Evolutionary conservation across 2,329 filamentous ascomycete genomes (phyloP), one percentile per base, ranked within the genome.

Genomic region (Epichloe baconii): DNA sequence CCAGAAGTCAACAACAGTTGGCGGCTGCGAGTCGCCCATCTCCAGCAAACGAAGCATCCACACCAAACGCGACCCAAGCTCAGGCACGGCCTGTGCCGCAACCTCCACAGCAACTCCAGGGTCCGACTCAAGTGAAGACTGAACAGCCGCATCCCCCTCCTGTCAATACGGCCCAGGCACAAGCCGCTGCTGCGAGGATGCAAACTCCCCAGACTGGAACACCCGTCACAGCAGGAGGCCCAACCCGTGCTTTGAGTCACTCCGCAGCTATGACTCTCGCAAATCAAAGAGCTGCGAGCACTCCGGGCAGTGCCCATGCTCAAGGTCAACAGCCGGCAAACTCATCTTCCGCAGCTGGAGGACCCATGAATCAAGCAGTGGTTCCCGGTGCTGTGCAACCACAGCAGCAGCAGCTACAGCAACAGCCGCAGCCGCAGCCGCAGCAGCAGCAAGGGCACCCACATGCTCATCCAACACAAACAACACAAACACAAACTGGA

Each of bases 401-500:
- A 17, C 57, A 54, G 23, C 56, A 52, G 44, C 50, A 50, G 50
- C 41, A 21, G 26, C 69, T 63, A 47, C 66, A 66, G 36, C 59
- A 52, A 11, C 21, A 21, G 21, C 21, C 3, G 21, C 21, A 21
- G 23, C 23, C 1, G 54, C 37, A 54, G 35, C 61, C 59, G 38
- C 62, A 56, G 51, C 61, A 60, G 23, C 70, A 71, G 51, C 64
- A 68, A 52, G 66, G 66, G 3, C 73, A 76, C 52, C 61, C 69
- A 4, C 75, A 78, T 55, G 71, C 72, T 8, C 75, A 78, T 54
- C 73, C 75, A 3, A 66, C 71, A 31, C 70, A 72, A 36, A 70
- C 75, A 2, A 66, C 71, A 31, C 71, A 72, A 36, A 70, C 66
- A 47, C 67, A 66, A 36, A 59, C 68, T 14, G 64, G 66, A 15